These are phyloP conservation scores for Strigomonas culicis DNA, from an alignment of 208 protist genomes.

Conservation along the genomic window DNA sequence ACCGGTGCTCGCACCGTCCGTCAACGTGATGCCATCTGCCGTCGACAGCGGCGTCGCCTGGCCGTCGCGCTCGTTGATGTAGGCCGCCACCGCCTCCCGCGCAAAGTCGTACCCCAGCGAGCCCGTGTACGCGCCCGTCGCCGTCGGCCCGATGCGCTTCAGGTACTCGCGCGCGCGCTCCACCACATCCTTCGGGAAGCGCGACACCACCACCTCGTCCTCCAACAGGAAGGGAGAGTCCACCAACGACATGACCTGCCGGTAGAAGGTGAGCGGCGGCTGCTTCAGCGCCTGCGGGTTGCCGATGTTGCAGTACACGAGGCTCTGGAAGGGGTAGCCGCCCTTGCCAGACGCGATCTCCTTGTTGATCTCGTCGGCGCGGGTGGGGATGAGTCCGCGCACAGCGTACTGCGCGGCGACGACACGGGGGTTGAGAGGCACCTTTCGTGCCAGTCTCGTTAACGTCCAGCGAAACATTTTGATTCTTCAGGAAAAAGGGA, in stretches of 20 bases:
- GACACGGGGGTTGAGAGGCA: constrained; percentile 57
- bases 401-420: constrained; percentile 86
- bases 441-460: background rate
- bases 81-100: constrained; percentile 89
- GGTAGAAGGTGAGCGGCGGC: constrained; percentile 95
- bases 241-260: constrained; percentile 90
- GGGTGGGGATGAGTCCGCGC: constrained; percentile 77
- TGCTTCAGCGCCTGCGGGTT: constrained; percentile 97
- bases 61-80: constrained; percentile 94
- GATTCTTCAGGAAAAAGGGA: background rate
- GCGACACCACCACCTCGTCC: constrained; percentile 27
- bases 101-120: constrained; percentile 90
- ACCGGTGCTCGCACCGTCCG: constrained; percentile 95
- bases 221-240: constrained; percentile 73
- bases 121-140: constrained; percentile 96
- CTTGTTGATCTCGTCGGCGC: constrained; percentile 72
- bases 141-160: constrained; percentile 31
- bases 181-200: constrained; percentile 90
- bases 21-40: constrained; percentile 89
- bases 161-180: constrained; percentile 82
- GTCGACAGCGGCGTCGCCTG: constrained; percentile 27
- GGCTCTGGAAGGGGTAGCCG: constrained; percentile 59
- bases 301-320: constrained; percentile 99
- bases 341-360: constrained; percentile 41
- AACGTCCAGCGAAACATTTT: constrained; percentile 1